Evolutionary conservation across 305 asterid genomes (phyloP), one percentile per base, ranked within the genome.

Genomic region (Andrographis paniculata): DNA sequence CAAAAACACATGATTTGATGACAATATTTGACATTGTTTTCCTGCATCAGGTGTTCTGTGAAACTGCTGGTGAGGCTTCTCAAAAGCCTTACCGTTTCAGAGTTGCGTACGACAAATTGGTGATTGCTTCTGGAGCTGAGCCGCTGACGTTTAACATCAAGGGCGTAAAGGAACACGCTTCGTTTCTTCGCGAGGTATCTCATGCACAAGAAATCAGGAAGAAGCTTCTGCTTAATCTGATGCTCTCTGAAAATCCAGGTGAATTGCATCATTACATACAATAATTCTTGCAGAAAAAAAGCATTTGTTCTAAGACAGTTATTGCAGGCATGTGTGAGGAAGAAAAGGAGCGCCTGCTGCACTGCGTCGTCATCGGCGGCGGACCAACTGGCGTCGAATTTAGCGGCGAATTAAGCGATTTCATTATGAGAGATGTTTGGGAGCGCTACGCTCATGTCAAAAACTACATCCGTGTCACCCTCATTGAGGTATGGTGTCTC

Each of bases 301-400:
- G n/a, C n/a, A n/a, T n/a, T n/a, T n/a, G n/a, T n/a, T n/a, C n/a
- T n/a, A n/a, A n/a, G n/a, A n/a, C n/a, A n/a, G n/a, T n/a, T 48
- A 21, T 49, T 65, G n/a, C 77, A 87, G 94, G 94, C 50, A 44
- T 78, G 51, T 57, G 89, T 0, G 96, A 82, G 55, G 96, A 82
- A 55, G 94, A 87, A 30, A 87, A 80, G 75, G 96, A 87, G 65
- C 73, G 75, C 18, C 71, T 87, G 39, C 58, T 87, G 53, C 96
- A 87, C 36, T 87, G 94, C 49, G 96, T 87, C 15, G 96, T 82
- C 24, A 70, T 87, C 12, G 94, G 96, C 42, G 96, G 96, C 39
- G 96, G 96, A 50, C 96, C 96, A n/a, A 87, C 96, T 10, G 94
- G 96, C 17, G 96, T 87, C 35, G 96, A 86, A 62, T 86, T 86